Percentiles rank a stretch among this genome's conserved stretches.
phyloP scores from a whole-genome alignment of 2,329 filamentous ascomycete genomes.

The Didymella sp. region DNA sequence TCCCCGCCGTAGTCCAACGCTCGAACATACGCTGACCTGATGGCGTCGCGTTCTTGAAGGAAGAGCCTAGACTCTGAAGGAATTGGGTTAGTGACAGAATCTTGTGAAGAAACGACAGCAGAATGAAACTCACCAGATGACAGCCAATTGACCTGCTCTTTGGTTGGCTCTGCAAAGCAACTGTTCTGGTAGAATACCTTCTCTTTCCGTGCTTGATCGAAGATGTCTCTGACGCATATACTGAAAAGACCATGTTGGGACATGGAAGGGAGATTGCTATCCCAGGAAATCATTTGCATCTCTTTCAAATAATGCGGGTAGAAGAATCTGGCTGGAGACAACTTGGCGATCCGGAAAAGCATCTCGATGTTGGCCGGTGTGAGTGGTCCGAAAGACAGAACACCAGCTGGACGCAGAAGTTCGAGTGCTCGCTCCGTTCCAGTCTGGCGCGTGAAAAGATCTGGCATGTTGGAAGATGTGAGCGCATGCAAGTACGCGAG shows the following conservation, averaged over 20 bases:
- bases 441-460: constrained; percentile 57
- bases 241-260: constrained; percentile 34
- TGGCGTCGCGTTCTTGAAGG: constrained; percentile 7
- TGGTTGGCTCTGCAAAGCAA: constrained; percentile 7
- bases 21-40: no score
- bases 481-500: constrained; percentile 62
- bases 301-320: constrained; percentile 53
- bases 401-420: constrained; percentile 58
- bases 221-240: constrained; percentile 27
- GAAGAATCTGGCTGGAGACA: constrained; percentile 50
- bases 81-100: no score
- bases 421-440: constrained; percentile 63
- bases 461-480: constrained; percentile 61
- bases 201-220: constrained; percentile 30
- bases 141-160: not conserved
- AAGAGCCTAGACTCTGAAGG: constrained; percentile 33
- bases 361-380: constrained; percentile 18
- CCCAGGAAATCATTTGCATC: constrained; percentile 57
- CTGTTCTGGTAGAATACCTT: constrained; percentile 24
- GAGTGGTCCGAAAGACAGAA: constrained; percentile 58
- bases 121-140: constrained; percentile 28
- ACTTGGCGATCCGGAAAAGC: constrained; percentile 37
- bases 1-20: no score
- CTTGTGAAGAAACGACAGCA: no score
- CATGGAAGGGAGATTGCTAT: constrained; percentile 44